Evolutionary conservation across 2,329 filamentous ascomycete genomes (phyloP), one percentile per base, ranked within the genome.

Genomic region (Tolypocladium nubicola): DNA sequence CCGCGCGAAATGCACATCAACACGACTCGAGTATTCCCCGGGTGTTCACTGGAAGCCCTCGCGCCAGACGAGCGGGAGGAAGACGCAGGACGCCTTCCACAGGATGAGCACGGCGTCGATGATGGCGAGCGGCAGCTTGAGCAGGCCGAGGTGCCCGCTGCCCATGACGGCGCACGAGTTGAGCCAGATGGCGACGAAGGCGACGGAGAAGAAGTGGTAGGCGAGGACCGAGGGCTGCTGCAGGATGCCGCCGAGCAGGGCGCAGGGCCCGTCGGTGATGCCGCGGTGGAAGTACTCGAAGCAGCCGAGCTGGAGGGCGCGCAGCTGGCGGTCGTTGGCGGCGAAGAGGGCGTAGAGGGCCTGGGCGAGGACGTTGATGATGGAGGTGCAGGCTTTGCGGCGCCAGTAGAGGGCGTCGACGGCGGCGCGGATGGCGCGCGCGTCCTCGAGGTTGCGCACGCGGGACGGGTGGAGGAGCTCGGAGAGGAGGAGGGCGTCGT

Each of bases 351-450:
- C 79, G 76, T 99, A 99, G 1, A 99, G 81, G 0, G 94, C 92
- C 77, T 94, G 89, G 1, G 94, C 93, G n/a, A 99, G 85, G 64
- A 97, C 96, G 73, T 99, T 99, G 79, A 99, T 94, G 64, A 96
- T 92, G 56, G 85, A 85, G 0, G 89, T 90, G 54, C 91, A 79
- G 61, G 79, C 76, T 76, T 97, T 97, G 66, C 94, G 84, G 63
- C 79, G 79, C 89, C 90, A 96, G 79, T 97, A 91, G 75, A 97
- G 94, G 19, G 77, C 71, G 14, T 79, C 75, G 77, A 97, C 84
- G 64, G 88, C 88, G 55, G 75, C 73, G 56, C 86, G 74, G 7
- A 99, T 84, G 43, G 82, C 79, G 2, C 72, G 70, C 3, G 82
- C 81, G 72, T 96, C 82, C 58, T 80, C 81, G 3, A 99, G 80